Conservation (phyloP, 495 filamentous ascomycete genomes). For the Friedmanniomyces simplex region DNA sequence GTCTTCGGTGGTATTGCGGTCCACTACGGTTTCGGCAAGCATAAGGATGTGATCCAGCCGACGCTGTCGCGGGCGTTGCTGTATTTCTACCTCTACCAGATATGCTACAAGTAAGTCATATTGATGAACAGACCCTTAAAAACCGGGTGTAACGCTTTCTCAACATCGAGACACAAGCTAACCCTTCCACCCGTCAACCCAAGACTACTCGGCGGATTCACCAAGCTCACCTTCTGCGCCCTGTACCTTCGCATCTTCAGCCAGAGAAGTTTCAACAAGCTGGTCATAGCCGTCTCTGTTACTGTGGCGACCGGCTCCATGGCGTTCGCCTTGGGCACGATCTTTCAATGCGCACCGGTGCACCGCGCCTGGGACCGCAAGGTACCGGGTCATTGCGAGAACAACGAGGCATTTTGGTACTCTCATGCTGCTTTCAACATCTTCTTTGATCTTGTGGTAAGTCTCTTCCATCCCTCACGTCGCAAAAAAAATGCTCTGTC, state of each 20-base stretch:
- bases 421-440: constrained; percentile 11
- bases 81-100: constrained; percentile 15
- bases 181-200: too few relatives aligned
- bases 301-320: neutral
- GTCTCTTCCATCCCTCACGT: neutral
- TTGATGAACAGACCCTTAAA: too few relatives aligned
- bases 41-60: neutral
- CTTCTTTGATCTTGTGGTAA: constrained; percentile 12
- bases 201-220: constrained; percentile 7
- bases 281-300: neutral
- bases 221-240: constrained; percentile 14
- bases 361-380: constrained; percentile 7
- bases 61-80: neutral
- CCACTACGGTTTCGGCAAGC: constrained; percentile 14
- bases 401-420: constrained; percentile 15
- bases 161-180: too few relatives aligned
- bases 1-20: constrained; percentile 5
- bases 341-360: constrained; percentile 13
- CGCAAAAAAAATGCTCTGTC: too few relatives aligned
- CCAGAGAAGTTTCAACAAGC: constrained; percentile 4
- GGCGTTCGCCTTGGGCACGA: constrained; percentile 6
- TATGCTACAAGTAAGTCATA: constrained; percentile 6
- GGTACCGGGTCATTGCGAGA: constrained; percentile 7
- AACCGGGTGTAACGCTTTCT: too few relatives aligned
- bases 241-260: constrained; percentile 12